Percentiles rank a stretch among this genome's conserved stretches.
These are phyloP conservation scores for Parietaria judaica DNA, from an alignment of 306 rosid species.

Conservation along the genomic window DNA sequence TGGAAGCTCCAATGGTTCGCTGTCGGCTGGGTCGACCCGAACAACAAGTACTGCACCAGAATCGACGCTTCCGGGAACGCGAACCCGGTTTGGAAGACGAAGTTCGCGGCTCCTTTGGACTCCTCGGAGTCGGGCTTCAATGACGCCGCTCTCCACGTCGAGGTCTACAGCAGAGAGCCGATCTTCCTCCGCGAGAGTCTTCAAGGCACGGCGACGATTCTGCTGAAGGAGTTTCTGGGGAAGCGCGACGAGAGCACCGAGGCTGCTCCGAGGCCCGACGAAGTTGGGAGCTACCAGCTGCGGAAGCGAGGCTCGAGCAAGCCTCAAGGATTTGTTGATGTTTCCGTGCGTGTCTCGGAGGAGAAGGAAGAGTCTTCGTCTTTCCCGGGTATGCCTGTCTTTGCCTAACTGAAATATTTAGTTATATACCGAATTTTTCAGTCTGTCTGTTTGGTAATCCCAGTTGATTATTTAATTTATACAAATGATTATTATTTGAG, in stretches of 20 bases:
- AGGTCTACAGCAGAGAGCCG: conserved; percentile 69
- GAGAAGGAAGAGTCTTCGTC: conserved; percentile 42
- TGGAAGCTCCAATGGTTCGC: conserved; percentile 87
- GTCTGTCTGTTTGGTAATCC: no score
- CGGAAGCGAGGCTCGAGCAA: conserved; percentile 50
- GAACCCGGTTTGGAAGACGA: conserved; percentile 77
- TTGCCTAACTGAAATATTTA: conserved; percentile 1
- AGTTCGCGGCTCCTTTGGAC: conserved; percentile 54
- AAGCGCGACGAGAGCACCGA: conserved; percentile 41
- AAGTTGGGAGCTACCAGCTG: conserved; percentile 65
- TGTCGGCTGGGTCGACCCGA: conserved; percentile 69
- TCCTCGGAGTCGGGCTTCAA: conserved; percentile 31
- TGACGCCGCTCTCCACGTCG: conserved; percentile 49
- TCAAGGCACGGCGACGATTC: conserved; percentile 55
- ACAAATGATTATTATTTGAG: no score
- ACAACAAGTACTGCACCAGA: conserved; percentile 79
- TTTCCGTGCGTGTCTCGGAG: conserved; percentile 45
- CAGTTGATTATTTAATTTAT: no score
- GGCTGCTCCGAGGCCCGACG: conserved; percentile 33
- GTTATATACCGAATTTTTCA: neutral
- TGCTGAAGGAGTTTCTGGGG: conserved; percentile 51
- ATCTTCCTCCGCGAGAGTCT: conserved; percentile 62
- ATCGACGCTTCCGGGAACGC: conserved; percentile 60
- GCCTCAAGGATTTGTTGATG: conserved; percentile 61
- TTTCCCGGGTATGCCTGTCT: conserved; percentile 32